A percentile compares a stretch with the other conserved stretches of the same genome.
Conservation (phyloP, 805 yeast species). For the Cyberlindnera euphorbiiphila region DNA sequence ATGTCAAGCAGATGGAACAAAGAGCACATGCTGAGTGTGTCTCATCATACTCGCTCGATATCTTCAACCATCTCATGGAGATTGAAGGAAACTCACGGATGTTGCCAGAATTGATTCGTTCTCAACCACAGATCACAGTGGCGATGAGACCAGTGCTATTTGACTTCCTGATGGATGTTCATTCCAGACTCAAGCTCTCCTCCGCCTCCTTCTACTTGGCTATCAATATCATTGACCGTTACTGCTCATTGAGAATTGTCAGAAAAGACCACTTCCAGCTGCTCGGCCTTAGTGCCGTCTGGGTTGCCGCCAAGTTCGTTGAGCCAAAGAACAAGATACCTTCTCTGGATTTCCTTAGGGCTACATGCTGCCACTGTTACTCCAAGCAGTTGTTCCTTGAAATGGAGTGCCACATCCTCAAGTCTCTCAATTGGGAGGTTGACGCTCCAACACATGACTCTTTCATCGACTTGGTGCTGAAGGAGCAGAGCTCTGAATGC, state of each 20-base stretch:
- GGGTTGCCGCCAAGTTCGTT: constrained; percentile 81
- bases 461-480: constrained; percentile 54
- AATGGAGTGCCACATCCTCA: constrained; percentile 66
- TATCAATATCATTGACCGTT: constrained; percentile 75
- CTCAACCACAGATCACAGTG: constrained; percentile 39
- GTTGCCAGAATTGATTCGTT: constrained; percentile 28
- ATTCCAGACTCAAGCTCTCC: constrained; percentile 57
- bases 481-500: constrained; percentile 18
- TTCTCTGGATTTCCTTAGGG: constrained; percentile 45
- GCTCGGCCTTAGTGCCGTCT: constrained; percentile 79
- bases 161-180: constrained; percentile 75
- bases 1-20: constrained; percentile 44
- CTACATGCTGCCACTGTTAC: constrained; percentile 56
- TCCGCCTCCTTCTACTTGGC: constrained; percentile 65
- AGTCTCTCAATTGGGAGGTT: constrained; percentile 61
- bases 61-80: constrained; percentile 32
- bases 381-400: constrained; percentile 53
- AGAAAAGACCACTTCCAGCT: constrained; percentile 81
- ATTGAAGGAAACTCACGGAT: constrained; percentile 31
- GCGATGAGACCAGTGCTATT: constrained; percentile 72
- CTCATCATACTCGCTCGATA: constrained; percentile 43
- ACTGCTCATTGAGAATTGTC: constrained; percentile 76
- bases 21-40: constrained; percentile 41
- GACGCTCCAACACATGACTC: constrained; percentile 60
- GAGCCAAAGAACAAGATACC: constrained; percentile 67